Conservation (phyloP, 2,329 filamentous ascomycete species). For the Xylariales sp. region DNA sequence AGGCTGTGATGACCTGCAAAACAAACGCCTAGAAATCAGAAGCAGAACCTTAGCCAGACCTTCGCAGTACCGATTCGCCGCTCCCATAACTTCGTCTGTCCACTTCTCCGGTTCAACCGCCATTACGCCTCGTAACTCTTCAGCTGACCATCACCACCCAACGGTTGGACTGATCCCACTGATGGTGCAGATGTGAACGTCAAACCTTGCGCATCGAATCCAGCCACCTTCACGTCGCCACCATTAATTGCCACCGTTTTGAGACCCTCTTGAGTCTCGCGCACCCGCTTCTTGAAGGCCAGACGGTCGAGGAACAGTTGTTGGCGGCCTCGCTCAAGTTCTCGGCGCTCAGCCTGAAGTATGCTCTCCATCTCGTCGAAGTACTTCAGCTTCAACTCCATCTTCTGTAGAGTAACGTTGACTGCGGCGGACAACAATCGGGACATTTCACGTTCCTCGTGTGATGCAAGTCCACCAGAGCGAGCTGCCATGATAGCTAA, state of each 20-base stretch:
- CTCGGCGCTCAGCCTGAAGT: conserved; percentile 84
- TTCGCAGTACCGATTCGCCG: conserved; percentile 3
- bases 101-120: too few relatives aligned
- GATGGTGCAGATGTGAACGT: conserved; percentile 45
- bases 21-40: conserved; percentile 7
- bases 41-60: conserved; percentile 3
- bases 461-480: conserved; percentile 81
- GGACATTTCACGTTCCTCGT: conserved; percentile 96
- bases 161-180: conserved; percentile 44
- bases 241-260: conserved; percentile 46
- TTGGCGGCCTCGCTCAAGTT: conserved; percentile 86
- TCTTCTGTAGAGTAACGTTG: conserved; percentile 90
- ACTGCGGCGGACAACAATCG: conserved; percentile 87
- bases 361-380: conserved; percentile 95
- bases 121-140: conserved; percentile 56
- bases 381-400: conserved; percentile 91
- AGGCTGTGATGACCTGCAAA: conserved; percentile 3
- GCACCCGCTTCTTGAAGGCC: conserved; percentile 81
- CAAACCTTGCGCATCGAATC: conserved; percentile 48
- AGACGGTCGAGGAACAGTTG: conserved; percentile 91
- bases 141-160: conserved; percentile 49
- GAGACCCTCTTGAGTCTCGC: conserved; percentile 75
- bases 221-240: conserved; percentile 45
- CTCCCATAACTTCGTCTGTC: conserved; percentile 7
- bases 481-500: conserved; percentile 83